Percentiles rank a stretch among this genome's conserved stretches.
phyloP scores from a whole-genome alignment of 768 basidiomycete species.

The Lyophyllum semitale region DNA sequence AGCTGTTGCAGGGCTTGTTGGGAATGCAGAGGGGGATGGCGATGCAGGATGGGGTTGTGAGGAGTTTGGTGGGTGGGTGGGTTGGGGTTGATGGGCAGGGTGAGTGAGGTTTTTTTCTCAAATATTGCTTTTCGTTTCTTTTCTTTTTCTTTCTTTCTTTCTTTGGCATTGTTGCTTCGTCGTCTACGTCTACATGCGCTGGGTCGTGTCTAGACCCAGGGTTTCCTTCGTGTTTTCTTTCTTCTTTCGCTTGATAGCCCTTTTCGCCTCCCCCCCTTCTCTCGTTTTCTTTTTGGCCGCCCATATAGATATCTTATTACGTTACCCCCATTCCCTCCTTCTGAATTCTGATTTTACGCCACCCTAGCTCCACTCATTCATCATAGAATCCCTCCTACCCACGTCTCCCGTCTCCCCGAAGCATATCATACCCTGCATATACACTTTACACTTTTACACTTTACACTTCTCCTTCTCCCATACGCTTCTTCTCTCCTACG shows the following conservation, averaged over 20 bases:
- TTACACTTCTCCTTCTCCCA: background rate
- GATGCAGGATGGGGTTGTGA: constrained; percentile 84
- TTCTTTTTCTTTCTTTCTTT: constrained; percentile 9
- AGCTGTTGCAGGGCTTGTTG: constrained; percentile 37
- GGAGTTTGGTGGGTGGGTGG: constrained; percentile 80
- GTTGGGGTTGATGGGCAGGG: constrained; percentile 59
- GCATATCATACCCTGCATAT: background rate
- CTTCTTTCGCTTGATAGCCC: no score
- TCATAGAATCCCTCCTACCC: background rate
- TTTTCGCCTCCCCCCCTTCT: background rate
- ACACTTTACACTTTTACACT: background rate
- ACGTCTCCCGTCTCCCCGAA: background rate
- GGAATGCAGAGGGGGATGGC: constrained; percentile 59
- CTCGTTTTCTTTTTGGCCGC: background rate
- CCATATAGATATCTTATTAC: background rate
- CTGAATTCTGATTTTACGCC: background rate
- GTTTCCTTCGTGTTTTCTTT: no score
- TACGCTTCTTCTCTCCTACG: constrained; percentile 4
- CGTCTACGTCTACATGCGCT: background rate
- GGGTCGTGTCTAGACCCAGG: no score
- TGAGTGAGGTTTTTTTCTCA: constrained; percentile 11
- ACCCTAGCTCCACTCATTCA: background rate
- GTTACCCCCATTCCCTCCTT: background rate
- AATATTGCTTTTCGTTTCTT: background rate
- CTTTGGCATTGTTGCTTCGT: background rate